Percentiles rank a stretch among this genome's conserved stretches.
Evolutionary conservation across 1,284 basidiomycete species (phyloP).

Genomic region (Takashimella tepidaria): DNA sequence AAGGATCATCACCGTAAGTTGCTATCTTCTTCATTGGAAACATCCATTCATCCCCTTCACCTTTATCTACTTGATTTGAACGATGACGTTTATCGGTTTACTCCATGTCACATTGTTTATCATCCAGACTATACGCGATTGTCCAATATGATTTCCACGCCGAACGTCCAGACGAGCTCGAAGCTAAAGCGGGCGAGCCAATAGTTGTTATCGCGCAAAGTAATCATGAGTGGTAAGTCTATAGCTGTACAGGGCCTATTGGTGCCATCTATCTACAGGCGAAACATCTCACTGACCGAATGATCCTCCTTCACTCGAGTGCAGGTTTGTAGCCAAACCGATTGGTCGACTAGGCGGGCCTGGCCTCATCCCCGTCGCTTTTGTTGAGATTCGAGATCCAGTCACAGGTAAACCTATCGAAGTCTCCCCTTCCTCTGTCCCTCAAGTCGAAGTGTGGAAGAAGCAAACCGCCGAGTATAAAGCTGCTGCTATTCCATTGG

Average conservation of each 20-base stretch:
- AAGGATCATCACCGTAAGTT: background rate
- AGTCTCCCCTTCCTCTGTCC: slow-evolving; percentile 72
- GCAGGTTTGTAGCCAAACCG: slow-evolving; percentile 69
- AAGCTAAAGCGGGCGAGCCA: slow-evolving; percentile 87
- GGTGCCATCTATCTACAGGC: background rate
- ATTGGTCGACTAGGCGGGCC: slow-evolving; percentile 91
- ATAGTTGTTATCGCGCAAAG: slow-evolving; percentile 62
- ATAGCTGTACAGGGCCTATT: background rate
- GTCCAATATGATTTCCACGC: slow-evolving; percentile 94
- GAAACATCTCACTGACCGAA: background rate
- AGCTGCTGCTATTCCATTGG: slow-evolving; percentile 89
- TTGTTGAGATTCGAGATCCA: slow-evolving; percentile 93
- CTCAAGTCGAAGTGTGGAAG: slow-evolving; percentile 98
- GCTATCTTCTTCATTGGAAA: too few relatives aligned
- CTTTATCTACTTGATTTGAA: too few relatives aligned
- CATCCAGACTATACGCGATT: slow-evolving; percentile 64
- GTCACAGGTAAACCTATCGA: slow-evolving; percentile 65
- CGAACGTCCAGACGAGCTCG: slow-evolving; percentile 92
- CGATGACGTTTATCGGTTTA: too few relatives aligned
- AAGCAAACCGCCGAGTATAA: slow-evolving; percentile 91
- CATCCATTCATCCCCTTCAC: too few relatives aligned
- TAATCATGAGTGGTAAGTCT: slow-evolving; percentile 49
- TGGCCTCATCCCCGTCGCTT: slow-evolving; percentile 92
- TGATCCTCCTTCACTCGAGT: too few relatives aligned
- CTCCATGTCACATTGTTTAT: too few relatives aligned